These are phyloP conservation scores for Eutypa lata DNA, from an alignment of 2,329 filamentous ascomycete genomes.

Conservation along the genomic window DNA sequence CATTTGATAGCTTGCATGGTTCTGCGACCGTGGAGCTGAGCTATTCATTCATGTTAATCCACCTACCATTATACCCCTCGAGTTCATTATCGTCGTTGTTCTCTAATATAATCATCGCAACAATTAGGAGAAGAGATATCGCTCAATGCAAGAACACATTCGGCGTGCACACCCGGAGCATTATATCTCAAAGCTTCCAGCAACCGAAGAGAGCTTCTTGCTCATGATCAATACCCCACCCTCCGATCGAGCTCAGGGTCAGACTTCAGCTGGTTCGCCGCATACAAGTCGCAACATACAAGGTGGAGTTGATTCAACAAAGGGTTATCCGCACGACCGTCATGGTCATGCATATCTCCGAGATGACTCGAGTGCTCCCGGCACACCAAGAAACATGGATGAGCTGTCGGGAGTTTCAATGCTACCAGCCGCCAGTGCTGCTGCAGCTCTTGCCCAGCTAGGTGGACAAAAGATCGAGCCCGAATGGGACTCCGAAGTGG, in stretches of 20 bases:
- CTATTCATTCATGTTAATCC: neutral
- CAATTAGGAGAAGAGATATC: constrained; percentile 84
- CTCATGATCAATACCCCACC: constrained; percentile 93
- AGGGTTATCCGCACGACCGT: constrained; percentile 59
- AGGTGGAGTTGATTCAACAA: constrained; percentile 15
- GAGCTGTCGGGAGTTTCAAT: constrained; percentile 64
- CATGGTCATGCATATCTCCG: constrained; percentile 66
- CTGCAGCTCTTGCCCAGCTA: constrained; percentile 82
- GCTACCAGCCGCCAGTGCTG: constrained; percentile 71
- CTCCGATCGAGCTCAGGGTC: constrained; percentile 60
- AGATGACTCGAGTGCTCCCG: constrained; percentile 64
- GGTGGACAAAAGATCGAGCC: constrained; percentile 71
- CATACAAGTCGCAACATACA: constrained; percentile 16
- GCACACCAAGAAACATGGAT: constrained; percentile 66
- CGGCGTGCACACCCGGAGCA: constrained; percentile 94
- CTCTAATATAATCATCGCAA: constrained; percentile 19
- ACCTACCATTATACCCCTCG: neutral
- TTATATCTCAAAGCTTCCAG: constrained; percentile 96
- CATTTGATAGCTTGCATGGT: constrained; percentile 1
- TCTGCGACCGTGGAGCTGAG: constrained; percentile 7
- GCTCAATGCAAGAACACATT: constrained; percentile 99
- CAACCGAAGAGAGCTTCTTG: constrained; percentile 95
- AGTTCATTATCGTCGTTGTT: too few species aligned
- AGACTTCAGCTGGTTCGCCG: constrained; percentile 29
- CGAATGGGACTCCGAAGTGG: constrained; percentile 76